Evolutionary conservation across 305 asterid species (phyloP), one percentile per base, ranked within the genome.

Genomic region (Fraxinus dipetala): DNA sequence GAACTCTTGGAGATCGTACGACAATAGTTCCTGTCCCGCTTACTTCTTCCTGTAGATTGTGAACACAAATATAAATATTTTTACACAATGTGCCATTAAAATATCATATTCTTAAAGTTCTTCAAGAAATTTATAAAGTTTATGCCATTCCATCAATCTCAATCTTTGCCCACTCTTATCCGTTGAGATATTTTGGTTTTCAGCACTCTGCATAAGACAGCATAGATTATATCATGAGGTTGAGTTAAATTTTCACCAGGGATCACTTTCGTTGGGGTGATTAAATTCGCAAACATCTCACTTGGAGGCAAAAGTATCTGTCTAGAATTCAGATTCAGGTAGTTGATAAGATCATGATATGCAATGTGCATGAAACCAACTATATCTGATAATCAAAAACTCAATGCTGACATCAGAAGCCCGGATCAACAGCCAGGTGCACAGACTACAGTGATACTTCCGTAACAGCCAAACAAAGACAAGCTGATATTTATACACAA

Each of bases 1-100:
- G 92, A 83, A 83, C 84, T 82, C 91, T 90, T 80, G 98, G 98
- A 78, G 98, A 91, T 81, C 97, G 94, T 84, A 91, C 89, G 32
- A 95, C 91, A 61, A 95, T 92, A 20, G 98, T 95, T 78, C 98
- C 98, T 28, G 95, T 86, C 75, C 91, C 92, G 77, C 90, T 90
- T 81, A 75, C 87, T 81, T 94, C 97, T 81, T 95, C 98, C 98
- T 95, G 91, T 61, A 82, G 85, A 81, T 54, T 59, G 61, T 83
- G 48, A 82, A 86, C 48, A 80, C 59, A 65, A 75, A 81, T 36
- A 26, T 77, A 72, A 72, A 22, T 32, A 26, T 4, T 24, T 24
- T 67, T 26, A 28, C 18, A 67, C 4, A 26, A 28, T 24, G 9
- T 0, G 9, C 74, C 16, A 13, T 11, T 67, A 67, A 51, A 67